Base-by-base conservation (phyloP, 495 filamentous ascomycete genomes). In the Daldinia decipiens region DNA sequence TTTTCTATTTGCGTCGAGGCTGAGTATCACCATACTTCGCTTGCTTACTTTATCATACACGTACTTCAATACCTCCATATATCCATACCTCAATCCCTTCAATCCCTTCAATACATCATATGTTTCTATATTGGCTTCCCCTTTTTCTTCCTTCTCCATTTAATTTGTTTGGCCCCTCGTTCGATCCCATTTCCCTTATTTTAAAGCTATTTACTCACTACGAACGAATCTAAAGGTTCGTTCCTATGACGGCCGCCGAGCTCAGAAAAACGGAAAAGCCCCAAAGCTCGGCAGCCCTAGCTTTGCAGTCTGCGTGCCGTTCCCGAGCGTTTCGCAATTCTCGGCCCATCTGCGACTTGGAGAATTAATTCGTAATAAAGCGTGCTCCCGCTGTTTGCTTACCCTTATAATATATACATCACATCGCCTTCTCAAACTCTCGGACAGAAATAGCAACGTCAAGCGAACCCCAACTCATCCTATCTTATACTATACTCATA, bases 1-100 rank as follows among this genome's bases (percentile, higher is more conserved):
- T 73, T 73, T 73, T 73, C 65, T 73, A 68, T 68, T 68, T 73
- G 70, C 50, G 56, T 65, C 65, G 61, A 73, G 70, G 70, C 70
- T 68, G 70, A 73, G 65, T 65, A 65, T 62, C 53, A 63, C 58
- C 52, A 50, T 59, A 38, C 32, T 24, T 68, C 66, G 17, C 40
- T 32, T 67, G 59, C 64, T 67, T 71, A 71, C 63, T 58, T 67
- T 47, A 63, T 51, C 43, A 59, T 52, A 58, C 32, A 43, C 63
- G 34, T 63, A 72, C 59, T 67, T 61, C 62, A 53, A 57, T 50
- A 43, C 51, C 54, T 61, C 54, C 31, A 61, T 63, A 52, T 39
- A 50, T 57, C 54, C 11, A 57, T 39, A 34, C 54, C 11, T 47
- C 34, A 36, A 13, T 36, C 34, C 34, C 34, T 36, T n/a, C n/a